Conservation (phyloP, 306 rosid genomes). For the Canavalia gladiata region DNA sequence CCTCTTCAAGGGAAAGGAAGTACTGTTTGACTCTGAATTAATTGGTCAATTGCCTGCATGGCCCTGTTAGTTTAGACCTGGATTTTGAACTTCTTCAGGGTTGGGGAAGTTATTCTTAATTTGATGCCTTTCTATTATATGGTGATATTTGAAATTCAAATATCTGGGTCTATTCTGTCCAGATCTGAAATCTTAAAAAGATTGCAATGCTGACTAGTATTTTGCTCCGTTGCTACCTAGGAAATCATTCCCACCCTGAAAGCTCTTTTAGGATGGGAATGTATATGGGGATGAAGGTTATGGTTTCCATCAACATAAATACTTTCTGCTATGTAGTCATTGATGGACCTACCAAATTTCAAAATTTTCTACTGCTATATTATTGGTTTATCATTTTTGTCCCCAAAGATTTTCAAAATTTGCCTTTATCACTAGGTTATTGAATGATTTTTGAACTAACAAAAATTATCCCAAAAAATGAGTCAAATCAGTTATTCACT, state of each 20-base stretch:
- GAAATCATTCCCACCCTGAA: not conserved
- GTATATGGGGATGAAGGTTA: not conserved
- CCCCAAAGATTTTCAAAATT: not conserved
- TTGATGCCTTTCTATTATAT: not conserved
- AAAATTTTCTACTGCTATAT: not conserved
- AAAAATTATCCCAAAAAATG: not conserved
- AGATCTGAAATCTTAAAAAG: not conserved
- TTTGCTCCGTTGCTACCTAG: not conserved
- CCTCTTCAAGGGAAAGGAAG: conserved; percentile 4
- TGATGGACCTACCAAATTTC: not conserved
- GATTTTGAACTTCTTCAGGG: not conserved
- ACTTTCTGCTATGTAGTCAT: not conserved
- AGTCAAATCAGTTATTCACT: conserved; percentile 1
- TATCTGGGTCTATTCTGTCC: not conserved
- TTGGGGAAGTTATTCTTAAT: conserved; percentile 3
- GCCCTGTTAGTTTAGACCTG: conserved; percentile 4
- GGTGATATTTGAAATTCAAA: conserved; percentile 13
- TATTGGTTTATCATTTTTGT: not conserved
- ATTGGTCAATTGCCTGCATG: conserved; percentile 4
- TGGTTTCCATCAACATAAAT: conserved; percentile 5
- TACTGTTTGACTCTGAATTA: not conserved
- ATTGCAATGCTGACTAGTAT: conserved; percentile 1
- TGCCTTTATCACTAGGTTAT: not conserved
- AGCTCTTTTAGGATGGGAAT: not conserved
- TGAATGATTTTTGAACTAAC: not conserved